Evolutionary conservation across 306 rosid genomes (phyloP), one percentile per base, ranked within the genome.

Genomic region (Castanea sativa): DNA sequence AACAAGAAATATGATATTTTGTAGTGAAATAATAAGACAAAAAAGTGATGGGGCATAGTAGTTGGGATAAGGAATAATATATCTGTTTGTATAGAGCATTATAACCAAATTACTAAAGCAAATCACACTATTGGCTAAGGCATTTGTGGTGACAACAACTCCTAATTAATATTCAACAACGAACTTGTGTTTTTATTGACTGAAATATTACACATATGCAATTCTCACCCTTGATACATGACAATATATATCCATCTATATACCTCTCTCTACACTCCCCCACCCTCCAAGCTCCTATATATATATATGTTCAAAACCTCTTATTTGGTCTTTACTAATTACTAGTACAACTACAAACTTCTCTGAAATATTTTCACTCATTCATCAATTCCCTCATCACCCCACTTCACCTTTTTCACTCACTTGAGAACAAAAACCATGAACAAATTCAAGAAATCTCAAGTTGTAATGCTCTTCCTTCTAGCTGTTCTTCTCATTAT

Each of bases 401-500:
- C 71, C 79, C 63, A 60, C 6, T 33, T 52, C 61, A 55, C 55
- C 74, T 32, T 38, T 77, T 59, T n/a, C 55, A 57, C 13, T 41
- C 41, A 59, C 45, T 67, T 80, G 33, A 52, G 58, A 43, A 69
- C 69, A 79, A 53, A 21, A 59, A n/a, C 55, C 76, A 91, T 87
- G 91, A 87, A 69, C 82, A 82, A 81, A 65, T 60, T 80, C 32
- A 82, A 87, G 79, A 89, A 80, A 74, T 87, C 89, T 74, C 94
- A 91, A 78, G 60, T 91, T 71, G 63, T 93, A 45, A 35, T 87
- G 63, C 88, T 91, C 56, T 69, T 81, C 56, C 70, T 91, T 33
- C 68, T 87, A 5, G 80, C 77, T 76, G 21, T 86, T 80, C 97
- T 94, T 67, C 97, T 94, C 32, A 65, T 58, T 11, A 74, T 90